Evolutionary conservation across 805 yeast species (phyloP).

Genomic region (Monosporozyma yasuniensis): DNA sequence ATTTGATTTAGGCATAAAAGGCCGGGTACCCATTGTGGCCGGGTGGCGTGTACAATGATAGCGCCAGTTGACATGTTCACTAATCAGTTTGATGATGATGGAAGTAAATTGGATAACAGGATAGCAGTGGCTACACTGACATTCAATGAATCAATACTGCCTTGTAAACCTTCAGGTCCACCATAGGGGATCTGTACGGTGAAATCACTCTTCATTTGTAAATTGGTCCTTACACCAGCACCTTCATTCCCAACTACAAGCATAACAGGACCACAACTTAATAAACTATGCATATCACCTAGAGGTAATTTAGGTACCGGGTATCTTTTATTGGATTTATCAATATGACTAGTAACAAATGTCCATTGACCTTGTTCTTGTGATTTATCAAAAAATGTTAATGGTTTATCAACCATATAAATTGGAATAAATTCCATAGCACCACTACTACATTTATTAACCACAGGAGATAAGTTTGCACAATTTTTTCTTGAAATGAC

Average conservation of each 20-base stretch:
- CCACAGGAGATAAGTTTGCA: conserved; percentile 69
- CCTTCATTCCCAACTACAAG: conserved; percentile 84
- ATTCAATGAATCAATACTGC: conserved; percentile 66
- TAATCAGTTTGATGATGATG: neutral
- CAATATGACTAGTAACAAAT: conserved; percentile 52
- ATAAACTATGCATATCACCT: conserved; percentile 37
- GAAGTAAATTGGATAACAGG: conserved; percentile 34
- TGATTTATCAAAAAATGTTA: conserved; percentile 51
- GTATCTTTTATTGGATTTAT: conserved; percentile 21
- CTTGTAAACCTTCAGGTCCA: conserved; percentile 4
- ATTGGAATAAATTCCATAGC: conserved; percentile 68
- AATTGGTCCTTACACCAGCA: conserved; percentile 61
- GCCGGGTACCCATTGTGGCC: neutral
- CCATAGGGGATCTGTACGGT: conserved; percentile 30
- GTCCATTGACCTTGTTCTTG: conserved; percentile 55
- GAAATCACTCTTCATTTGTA: conserved; percentile 49
- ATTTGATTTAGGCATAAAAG: neutral
- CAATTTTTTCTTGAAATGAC: conserved; percentile 60
- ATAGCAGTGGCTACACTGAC: conserved; percentile 86
- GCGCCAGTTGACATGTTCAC: too few species aligned
- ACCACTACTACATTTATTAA: conserved; percentile 76
- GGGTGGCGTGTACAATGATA: neutral
- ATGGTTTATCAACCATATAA: conserved; percentile 48
- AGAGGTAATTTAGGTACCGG: conserved; percentile 31
- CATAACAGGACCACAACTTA: conserved; percentile 48